phyloP scores from a whole-genome alignment of 2,329 filamentous ascomycete species.

The Lachnellula hyalina region DNA sequence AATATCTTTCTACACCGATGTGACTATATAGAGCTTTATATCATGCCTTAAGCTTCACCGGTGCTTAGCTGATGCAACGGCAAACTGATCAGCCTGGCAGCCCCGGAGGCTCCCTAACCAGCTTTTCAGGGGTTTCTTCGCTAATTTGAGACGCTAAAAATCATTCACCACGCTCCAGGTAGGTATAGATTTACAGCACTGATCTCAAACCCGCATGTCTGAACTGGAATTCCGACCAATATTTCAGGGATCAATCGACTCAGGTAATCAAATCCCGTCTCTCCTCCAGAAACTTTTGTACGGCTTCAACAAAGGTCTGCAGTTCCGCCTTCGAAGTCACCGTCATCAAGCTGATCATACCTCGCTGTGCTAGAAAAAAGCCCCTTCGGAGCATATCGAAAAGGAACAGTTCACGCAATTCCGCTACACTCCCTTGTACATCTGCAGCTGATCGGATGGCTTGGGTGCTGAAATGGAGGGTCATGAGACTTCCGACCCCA shows the following conservation, averaged over 20 bases:
- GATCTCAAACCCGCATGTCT: too few species aligned
- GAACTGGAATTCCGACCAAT: too few species aligned
- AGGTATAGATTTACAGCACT: too few species aligned
- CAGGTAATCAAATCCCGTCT: slow-evolving; percentile 4
- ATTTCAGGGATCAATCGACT: background rate
- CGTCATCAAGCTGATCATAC: slow-evolving; percentile 12
- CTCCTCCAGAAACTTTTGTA: slow-evolving; percentile 7
- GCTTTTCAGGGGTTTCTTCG: too few species aligned
- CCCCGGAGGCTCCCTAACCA: too few species aligned
- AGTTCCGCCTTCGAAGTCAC: slow-evolving; percentile 10
- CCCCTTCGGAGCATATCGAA: slow-evolving; percentile 17
- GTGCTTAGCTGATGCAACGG: too few species aligned
- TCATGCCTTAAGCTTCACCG: too few species aligned
- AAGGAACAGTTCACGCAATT: slow-evolving; percentile 15
- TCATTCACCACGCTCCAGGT: too few species aligned
- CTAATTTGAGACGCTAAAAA: too few species aligned
- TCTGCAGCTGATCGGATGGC: slow-evolving; percentile 7
- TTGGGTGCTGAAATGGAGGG: slow-evolving; percentile 13
- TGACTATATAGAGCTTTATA: too few species aligned
- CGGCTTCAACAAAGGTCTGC: slow-evolving; percentile 7
- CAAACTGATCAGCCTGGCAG: too few species aligned
- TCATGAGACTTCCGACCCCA: slow-evolving; percentile 14
- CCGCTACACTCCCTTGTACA: slow-evolving; percentile 6
- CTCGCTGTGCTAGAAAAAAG: slow-evolving; percentile 10
- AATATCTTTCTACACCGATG: too few species aligned